phyloP scores from a whole-genome alignment of 2,329 filamentous ascomycete genomes.

The Stagonosporopsis vannaccii region DNA sequence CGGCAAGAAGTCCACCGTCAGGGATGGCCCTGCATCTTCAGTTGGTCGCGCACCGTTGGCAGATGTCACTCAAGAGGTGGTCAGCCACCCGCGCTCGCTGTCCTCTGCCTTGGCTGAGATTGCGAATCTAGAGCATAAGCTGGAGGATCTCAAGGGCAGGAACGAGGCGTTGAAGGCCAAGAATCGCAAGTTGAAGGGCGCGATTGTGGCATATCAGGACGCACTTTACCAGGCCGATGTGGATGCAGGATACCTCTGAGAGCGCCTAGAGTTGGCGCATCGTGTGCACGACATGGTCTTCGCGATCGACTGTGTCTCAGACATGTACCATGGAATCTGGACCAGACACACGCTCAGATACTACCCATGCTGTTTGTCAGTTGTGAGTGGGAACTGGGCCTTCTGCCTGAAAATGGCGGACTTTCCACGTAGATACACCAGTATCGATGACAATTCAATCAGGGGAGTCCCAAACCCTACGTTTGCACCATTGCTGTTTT shows the following conservation, averaged over 20 bases:
- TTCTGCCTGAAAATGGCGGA: neutral
- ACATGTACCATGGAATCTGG: neutral
- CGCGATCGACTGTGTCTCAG: neutral
- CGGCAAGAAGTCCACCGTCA: neutral
- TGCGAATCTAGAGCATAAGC: conserved; percentile 1
- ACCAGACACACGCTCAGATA: neutral
- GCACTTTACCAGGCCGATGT: conserved; percentile 9
- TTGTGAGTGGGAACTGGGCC: neutral
- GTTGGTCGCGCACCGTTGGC: neutral
- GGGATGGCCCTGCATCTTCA: neutral
- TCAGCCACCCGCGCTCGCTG: neutral
- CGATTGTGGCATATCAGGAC: conserved; percentile 12
- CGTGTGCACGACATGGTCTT: neutral
- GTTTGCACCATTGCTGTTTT: neutral
- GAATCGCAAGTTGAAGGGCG: conserved; percentile 5
- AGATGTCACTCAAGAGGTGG: neutral
- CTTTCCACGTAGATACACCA: neutral
- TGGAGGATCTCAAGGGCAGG: neutral
- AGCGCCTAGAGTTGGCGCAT: neutral
- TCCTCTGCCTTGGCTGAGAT: conserved; percentile 7
- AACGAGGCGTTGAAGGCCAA: conserved; percentile 1
- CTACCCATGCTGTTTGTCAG: neutral
- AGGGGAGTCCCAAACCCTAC: neutral
- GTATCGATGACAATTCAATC: neutral
- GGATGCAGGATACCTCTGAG: conserved; percentile 4